A percentile compares a stretch with the other conserved stretches of the same genome.
Conservation (phyloP, 2,329 filamentous ascomycete genomes). For the Aspergillus fructus region DNA sequence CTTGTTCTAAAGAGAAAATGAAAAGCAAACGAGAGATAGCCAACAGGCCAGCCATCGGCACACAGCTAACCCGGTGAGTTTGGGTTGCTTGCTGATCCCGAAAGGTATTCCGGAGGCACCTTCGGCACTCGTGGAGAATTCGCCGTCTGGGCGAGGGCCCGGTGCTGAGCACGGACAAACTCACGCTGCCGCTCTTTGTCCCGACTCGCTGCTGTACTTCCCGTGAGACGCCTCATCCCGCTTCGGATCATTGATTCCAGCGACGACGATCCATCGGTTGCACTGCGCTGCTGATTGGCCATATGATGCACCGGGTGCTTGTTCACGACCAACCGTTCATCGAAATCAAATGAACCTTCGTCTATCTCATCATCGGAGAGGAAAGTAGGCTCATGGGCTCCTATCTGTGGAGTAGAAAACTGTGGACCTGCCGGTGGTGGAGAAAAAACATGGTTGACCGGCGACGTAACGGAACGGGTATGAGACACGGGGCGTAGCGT, state of each 20-base stretch:
- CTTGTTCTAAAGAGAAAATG: neutral
- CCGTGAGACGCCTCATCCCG: conserved; percentile 49
- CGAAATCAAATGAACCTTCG: conserved; percentile 77
- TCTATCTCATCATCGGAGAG: conserved; percentile 76
- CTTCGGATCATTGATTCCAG: conserved; percentile 47
- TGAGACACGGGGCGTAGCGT: conserved; percentile 68
- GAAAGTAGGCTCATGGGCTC: conserved; percentile 57
- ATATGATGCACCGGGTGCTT: conserved; percentile 23
- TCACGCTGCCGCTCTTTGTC: conserved; percentile 48
- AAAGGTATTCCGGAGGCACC: conserved; percentile 49
- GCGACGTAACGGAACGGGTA: conserved; percentile 80
- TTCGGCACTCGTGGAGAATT: conserved; percentile 47
- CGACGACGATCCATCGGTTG: conserved; percentile 43
- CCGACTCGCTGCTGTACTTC: conserved; percentile 39
- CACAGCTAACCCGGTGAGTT: conserved; percentile 31
- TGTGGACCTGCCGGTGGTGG: conserved; percentile 49
- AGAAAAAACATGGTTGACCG: conserved; percentile 54
- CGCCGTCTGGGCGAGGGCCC: conserved; percentile 38
- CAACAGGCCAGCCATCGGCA: neutral
- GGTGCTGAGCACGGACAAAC: conserved; percentile 43
- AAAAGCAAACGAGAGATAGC: neutral
- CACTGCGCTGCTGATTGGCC: conserved; percentile 30
- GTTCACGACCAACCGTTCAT: conserved; percentile 58
- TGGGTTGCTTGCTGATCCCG: conserved; percentile 36
- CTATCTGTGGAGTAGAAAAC: conserved; percentile 50